Conservation (phyloP, 192 early-diverging fungal species). For the Coemansia sp. region DNA sequence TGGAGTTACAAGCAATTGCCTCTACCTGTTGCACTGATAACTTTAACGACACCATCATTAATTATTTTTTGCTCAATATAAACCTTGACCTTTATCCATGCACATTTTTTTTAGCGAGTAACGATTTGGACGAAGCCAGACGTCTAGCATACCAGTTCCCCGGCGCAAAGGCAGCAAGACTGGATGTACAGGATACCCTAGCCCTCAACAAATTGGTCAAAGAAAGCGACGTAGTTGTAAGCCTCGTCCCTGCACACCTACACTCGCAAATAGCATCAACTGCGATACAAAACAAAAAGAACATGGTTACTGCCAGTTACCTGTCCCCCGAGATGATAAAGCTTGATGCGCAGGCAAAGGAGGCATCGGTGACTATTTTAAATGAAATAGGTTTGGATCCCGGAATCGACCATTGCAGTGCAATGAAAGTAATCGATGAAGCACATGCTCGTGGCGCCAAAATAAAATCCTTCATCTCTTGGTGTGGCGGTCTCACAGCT, state of each 20-base stretch:
- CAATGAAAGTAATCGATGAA: constrained; percentile 92
- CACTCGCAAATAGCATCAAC: constrained; percentile 52
- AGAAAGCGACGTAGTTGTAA: constrained; percentile 85
- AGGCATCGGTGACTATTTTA: constrained; percentile 81
- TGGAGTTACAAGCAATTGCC: no score
- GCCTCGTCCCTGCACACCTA: constrained; percentile 84
- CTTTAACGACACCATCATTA: no score
- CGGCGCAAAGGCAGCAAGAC: constrained; percentile 58
- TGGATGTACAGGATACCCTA: constrained; percentile 69
- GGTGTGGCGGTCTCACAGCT: constrained; percentile 93
- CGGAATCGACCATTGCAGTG: constrained; percentile 96
- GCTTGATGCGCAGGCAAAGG: constrained; percentile 70
- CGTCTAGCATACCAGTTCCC: constrained; percentile 57
- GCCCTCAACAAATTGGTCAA: constrained; percentile 60
- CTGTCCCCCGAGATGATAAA: constrained; percentile 87
- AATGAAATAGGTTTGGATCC: constrained; percentile 99
- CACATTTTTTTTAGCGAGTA: constrained; percentile 68
- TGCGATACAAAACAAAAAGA: constrained; percentile 79
- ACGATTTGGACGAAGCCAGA: constrained; percentile 67
- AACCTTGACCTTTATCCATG: neutral
- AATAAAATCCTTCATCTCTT: constrained; percentile 83
- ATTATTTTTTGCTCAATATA: no score
- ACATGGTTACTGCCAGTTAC: constrained; percentile 96
- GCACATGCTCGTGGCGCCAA: constrained; percentile 70
- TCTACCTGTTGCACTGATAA: no score